Conservation (phyloP, 257 asterid genomes). For the Misopates orontium region DNA sequence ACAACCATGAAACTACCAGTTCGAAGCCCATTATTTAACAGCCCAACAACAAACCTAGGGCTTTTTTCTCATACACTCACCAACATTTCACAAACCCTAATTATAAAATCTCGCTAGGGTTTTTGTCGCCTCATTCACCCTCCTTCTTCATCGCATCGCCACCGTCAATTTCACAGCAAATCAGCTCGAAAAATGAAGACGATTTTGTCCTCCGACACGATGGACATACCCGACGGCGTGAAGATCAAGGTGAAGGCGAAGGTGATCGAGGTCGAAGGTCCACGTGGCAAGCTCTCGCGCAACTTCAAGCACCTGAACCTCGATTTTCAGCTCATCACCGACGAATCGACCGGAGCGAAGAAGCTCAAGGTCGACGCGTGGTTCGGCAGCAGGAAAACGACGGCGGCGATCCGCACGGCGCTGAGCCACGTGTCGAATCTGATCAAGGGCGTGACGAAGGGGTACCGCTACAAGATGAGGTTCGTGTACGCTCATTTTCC, state of each 20-base stretch:
- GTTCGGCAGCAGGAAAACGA: conserved; percentile 79
- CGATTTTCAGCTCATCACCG: conserved; percentile 72
- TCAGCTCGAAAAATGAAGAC: conserved; percentile 58
- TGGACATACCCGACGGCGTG: conserved; percentile 81
- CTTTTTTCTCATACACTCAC: not conserved
- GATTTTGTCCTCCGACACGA: conserved; percentile 60
- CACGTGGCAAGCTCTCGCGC: conserved; percentile 68
- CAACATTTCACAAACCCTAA: not conserved
- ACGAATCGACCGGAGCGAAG: conserved; percentile 61
- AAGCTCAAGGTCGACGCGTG: conserved; percentile 83
- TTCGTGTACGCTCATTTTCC: conserved; percentile 89
- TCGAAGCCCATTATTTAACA: too few relatives aligned
- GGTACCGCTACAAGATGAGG: conserved; percentile 88
- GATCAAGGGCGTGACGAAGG: conserved; percentile 73
- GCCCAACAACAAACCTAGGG: conserved; percentile 24
- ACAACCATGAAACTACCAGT: too few relatives aligned
- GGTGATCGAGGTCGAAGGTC: conserved; percentile 73
- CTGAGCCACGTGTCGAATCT: conserved; percentile 76
- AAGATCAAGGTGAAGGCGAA: conserved; percentile 74
- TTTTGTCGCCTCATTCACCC: not conserved
- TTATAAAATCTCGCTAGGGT: not conserved
- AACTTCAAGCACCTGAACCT: conserved; percentile 75
- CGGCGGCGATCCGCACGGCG: conserved; percentile 81
- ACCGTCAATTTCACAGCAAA: not conserved
- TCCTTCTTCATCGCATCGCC: not conserved